Evolutionary conservation across 148 eudicot genomes (phyloP).

Genomic region (Dianthus caryophyllus): DNA sequence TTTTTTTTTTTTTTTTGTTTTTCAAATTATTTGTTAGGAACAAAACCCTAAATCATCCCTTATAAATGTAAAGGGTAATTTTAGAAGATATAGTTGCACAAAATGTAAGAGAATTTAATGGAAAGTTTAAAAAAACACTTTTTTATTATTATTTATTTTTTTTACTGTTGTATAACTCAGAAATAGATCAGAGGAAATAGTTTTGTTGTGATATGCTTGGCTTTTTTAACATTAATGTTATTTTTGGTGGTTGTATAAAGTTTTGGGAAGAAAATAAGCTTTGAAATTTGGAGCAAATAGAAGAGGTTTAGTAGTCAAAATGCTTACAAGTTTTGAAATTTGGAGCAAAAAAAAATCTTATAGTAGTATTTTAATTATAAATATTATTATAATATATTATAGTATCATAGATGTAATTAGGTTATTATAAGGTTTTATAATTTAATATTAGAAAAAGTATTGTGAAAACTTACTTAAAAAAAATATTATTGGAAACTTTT

Average conservation of each 20-base stretch:
- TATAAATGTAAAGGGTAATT: no score
- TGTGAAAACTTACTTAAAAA: slow-evolving; percentile 3
- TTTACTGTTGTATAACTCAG: slow-evolving; percentile 1
- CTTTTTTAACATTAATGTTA: slow-evolving; percentile 20
- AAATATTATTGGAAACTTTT: slow-evolving; percentile 42
- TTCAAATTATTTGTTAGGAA: not conserved
- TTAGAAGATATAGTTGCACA: not conserved
- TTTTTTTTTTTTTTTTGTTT: no score
- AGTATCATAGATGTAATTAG: no score
- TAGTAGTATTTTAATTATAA: no score
- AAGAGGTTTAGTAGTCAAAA: slow-evolving; percentile 12
- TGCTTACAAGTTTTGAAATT: no score
- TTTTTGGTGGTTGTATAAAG: not conserved
- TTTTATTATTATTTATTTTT: no score
- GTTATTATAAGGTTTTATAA: no score
- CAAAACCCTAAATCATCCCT: no score
- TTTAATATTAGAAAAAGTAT: no score
- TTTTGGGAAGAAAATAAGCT: not conserved
- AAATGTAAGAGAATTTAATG: slow-evolving; percentile 15
- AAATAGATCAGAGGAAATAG: slow-evolving; percentile 6
- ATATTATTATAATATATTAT: no score
- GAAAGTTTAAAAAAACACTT: no score
- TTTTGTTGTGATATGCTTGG: slow-evolving; percentile 23
- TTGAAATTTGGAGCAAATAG: slow-evolving; percentile 20
- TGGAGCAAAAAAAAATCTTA: no score